Evolutionary conservation across 257 asterid species (phyloP), one percentile per base, ranked within the genome.

Genomic region (Nicotiana sylvestris): DNA sequence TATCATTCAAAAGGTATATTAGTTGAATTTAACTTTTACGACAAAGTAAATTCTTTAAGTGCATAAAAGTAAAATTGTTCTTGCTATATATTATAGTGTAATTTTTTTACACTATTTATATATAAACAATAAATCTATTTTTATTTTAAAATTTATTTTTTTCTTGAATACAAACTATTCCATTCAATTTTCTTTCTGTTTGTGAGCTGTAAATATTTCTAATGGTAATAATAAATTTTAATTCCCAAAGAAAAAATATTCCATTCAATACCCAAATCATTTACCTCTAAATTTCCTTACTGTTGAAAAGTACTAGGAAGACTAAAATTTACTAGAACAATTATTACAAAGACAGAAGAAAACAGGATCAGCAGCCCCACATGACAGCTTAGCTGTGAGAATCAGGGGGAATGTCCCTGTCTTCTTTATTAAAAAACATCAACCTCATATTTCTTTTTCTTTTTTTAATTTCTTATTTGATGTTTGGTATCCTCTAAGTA

Each of bases 331-430:
- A 46, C 29, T 29, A 15, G 43, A 74, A 11, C 49, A 72, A 25
- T 17, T 49, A 51, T 74, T 74, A 27, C 43, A 15, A 49, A 46
- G 62, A 32, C 27, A 27, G 27, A 51, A 51, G 16, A 13, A 49
- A 49, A 51, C 62, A 51, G 25, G 9, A 8, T 15, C 29, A 27
- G 43, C 80, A 76, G 65, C 46, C 65, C 43, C 80, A 76, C 80
- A 76, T 51, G 80, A 51, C 64, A 29, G 80, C 64, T 76, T 51
- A 76, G 80, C 65, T 76, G 80, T 76, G 80, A 76, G 21, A 74
- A 46, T 27, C 79, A 49, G 12, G 5, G 29, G 39, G 62, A 76
- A 76, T 76, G 80, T 76, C 65, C 53, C 39, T 76, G 43, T 51
- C 80, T 51, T 27, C 51, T 43, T 43, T 43, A 2, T 43, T 1